phyloP scores from a whole-genome alignment of 768 basidiomycete species.

The Amanita muscaria region DNA sequence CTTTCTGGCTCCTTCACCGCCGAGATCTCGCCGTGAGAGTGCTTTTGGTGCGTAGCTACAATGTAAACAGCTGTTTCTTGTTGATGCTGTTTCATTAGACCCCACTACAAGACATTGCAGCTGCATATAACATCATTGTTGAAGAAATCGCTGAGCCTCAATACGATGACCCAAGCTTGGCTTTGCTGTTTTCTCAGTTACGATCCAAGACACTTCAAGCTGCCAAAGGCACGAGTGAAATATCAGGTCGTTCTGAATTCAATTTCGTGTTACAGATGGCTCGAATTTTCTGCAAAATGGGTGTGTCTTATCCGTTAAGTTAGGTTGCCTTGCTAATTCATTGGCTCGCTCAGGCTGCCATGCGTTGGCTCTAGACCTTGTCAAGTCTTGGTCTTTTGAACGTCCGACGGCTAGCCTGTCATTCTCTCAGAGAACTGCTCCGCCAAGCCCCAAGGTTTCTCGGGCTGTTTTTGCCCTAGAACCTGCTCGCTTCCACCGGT shows the following conservation, averaged over 20 bases:
- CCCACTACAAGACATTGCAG: conserved; percentile 66
- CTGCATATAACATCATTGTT: conserved; percentile 43
- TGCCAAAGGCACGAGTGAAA: conserved; percentile 86
- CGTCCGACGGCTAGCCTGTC: conserved; percentile 45
- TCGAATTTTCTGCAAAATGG: conserved; percentile 91
- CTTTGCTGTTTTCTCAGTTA: conserved; percentile 83
- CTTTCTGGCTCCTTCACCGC: conserved; percentile 87
- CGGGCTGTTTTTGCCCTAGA: conserved; percentile 41
- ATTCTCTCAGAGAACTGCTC: conserved; percentile 8
- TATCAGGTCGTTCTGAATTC: conserved; percentile 82
- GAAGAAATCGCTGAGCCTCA: conserved; percentile 72
- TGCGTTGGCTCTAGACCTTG: conserved; percentile 81
- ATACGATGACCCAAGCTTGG: conserved; percentile 91
- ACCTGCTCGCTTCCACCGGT: conserved; percentile 47
- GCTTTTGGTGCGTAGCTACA: conserved; percentile 56
- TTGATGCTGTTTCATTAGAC: conserved; percentile 34
- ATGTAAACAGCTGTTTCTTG: not conserved
- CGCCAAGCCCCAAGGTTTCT: conserved; percentile 36
- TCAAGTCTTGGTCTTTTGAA: conserved; percentile 87
- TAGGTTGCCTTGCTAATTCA: no score
- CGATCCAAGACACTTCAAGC: conserved; percentile 89
- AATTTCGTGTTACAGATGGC: conserved; percentile 95
- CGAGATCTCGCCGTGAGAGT: conserved; percentile 87
- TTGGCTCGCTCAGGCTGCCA: conserved; percentile 64
- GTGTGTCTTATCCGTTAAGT: conserved; percentile 37